phyloP scores from a whole-genome alignment of 2,329 filamentous ascomycete genomes.

The Grosmannia huntii region DNA sequence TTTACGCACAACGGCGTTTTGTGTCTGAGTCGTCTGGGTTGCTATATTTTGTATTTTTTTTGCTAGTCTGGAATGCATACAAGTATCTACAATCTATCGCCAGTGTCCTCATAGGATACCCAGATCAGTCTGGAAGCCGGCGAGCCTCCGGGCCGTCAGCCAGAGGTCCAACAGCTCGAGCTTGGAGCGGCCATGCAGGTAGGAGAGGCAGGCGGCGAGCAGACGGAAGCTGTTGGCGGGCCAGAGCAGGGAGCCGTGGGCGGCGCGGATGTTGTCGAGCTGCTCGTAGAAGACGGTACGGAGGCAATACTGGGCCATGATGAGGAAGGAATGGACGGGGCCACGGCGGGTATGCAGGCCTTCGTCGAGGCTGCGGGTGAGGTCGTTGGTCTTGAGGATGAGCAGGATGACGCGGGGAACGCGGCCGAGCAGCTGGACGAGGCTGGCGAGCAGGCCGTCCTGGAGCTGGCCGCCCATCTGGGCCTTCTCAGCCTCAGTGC shows the following conservation, averaged over 20 bases:
- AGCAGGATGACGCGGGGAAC: slow-evolving; percentile 87
- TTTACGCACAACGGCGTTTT: background rate
- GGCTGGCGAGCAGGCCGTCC: slow-evolving; percentile 75
- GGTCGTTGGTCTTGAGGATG: slow-evolving; percentile 94
- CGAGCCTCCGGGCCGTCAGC: slow-evolving; percentile 39
- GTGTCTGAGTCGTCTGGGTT: background rate
- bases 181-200: slow-evolving; percentile 48
- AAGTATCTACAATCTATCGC: background rate
- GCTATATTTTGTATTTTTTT: background rate
- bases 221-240: slow-evolving; percentile 42
- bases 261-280: slow-evolving; percentile 40
- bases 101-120: background rate
- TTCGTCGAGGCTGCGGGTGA: slow-evolving; percentile 89
- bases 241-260: slow-evolving; percentile 42
- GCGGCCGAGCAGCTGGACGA: slow-evolving; percentile 76
- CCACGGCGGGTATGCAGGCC: slow-evolving; percentile 64
- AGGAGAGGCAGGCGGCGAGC: slow-evolving; percentile 43
- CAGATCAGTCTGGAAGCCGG: slow-evolving; percentile 17
- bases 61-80: background rate
- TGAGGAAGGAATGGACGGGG: slow-evolving; percentile 52
- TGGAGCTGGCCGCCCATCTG: slow-evolving; percentile 74
- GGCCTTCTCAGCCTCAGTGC: slow-evolving; percentile 68
- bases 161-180: slow-evolving; percentile 51
- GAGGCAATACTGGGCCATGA: slow-evolving; percentile 55
- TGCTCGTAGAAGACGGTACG: slow-evolving; percentile 53